Base-by-base conservation (phyloP, 768 basidiomycete species). In the Russula emetica region DNA sequence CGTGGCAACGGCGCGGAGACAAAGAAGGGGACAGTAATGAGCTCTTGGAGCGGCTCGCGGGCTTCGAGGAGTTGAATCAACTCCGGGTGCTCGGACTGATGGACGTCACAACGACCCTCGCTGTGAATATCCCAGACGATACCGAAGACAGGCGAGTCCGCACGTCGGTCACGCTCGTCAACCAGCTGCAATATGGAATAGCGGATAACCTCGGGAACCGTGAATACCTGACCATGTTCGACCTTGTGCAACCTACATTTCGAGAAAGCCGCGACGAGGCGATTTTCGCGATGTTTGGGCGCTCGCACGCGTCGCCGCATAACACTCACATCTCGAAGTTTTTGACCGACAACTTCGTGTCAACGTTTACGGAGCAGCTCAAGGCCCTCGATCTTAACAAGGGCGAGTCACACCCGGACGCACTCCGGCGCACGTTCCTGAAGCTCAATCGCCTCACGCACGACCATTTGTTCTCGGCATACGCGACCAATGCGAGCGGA, bases 261-360 rank as follows among this genome's bases (percentile, higher is more conserved):
- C 84, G 88, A 9, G 84, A 82, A 16, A 78, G 80, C 62, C 81
- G 85, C 52, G 85, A 86, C 70, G 91, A 95, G 72, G 92, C 92
- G 14, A 78, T 99, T 22, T 97, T 99, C 70, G 97, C 94, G 24
- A 93, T 99, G 87, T 98, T 98, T 74, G 95, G 96, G 16, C 84
- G 89, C 2, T 79, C 85, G 7, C 80, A 84, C 22, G 84, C 84
- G 4, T 78, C 78, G 7, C 76, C 77, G 26, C 83, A 77, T 68
- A 85, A 85, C 58, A 91, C 89, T 59, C 79, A 80, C 44, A 76
- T 96, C 24, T 84, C 93, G 42, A 93, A 91, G 74, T 95, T 82
- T 71, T 80, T 98, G 6, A 89, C 88, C 64, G 93, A 95, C 73
- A 80, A 85, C 59, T 96, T 96, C 72, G 74, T 88, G 9, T 69